Evolutionary conservation across 495 filamentous ascomycete genomes (phyloP), one percentile per base, ranked within the genome.

Genomic region (Talaromyces borbonicus): DNA sequence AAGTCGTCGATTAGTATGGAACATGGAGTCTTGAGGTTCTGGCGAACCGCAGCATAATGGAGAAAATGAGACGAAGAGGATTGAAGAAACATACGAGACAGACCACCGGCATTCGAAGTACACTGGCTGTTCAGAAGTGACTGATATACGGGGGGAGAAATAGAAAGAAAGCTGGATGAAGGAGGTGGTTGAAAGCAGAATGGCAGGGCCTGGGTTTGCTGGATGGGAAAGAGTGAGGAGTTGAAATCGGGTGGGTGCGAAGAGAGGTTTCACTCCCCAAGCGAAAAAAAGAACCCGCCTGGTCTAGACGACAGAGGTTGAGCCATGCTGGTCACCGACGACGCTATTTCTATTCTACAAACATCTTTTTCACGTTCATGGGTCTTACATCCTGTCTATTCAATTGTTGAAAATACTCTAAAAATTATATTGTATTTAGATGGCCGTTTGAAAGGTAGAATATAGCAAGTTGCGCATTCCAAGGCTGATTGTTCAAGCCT

Each of bases 191-290:
- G 56, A 6, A 57, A n/a, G 20, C n/a, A n/a, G n/a, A n/a, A n/a
- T n/a, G n/a, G n/a, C n/a, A 41, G 22, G 22, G 64, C 58, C 38
- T 36, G 49, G 43, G 47, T 20, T 61, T 63, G 63, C 58, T 30
- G 25, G 26, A 22, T 46, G 43, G 43, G 43, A 46, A 46, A 46
- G 43, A 46, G 42, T n/a, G 42, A 46, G 43, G 30, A 46, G 43
- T 32, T 46, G 43, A 11, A 23, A 25, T 24, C 43, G 27, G 42
- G 43, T 46, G 43, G 43, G 43, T 46, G 43, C 43, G 43, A 41
- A 25, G 62, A 62, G 57, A 58, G 52, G 63, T 69, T 69, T 67
- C 63, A 67, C 62, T 55, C 60, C n/a, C 57, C 63, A 55, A 59
- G 63, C 63, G 66, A 59, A 66, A 63, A 59, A 38, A 38, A n/a